Evolutionary conservation across 2,329 filamentous ascomycete species (phyloP).

Genomic region (Penicillium sp.): DNA sequence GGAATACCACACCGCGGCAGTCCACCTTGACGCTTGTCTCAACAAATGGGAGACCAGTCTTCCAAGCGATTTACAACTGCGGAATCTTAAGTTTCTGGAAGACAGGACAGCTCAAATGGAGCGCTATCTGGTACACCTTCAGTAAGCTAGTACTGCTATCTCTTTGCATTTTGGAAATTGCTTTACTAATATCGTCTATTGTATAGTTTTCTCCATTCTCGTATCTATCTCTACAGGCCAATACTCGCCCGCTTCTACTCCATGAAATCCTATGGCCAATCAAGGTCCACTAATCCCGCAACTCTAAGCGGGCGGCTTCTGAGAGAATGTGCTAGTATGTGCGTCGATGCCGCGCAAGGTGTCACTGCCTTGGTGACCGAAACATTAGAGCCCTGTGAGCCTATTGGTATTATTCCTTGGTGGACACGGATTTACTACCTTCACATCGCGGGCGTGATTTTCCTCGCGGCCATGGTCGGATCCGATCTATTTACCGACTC

Average conservation of each 20-base stretch:
- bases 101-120: conserved; percentile 13
- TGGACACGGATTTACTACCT: conserved; percentile 26
- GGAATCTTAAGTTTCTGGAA: conserved; percentile 7
- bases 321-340: conserved; percentile 20
- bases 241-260: conserved; percentile 23
- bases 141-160: conserved; percentile 10
- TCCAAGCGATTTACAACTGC: conserved; percentile 12
- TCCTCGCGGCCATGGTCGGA: conserved; percentile 27
- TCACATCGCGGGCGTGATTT: conserved; percentile 23
- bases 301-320: conserved; percentile 21
- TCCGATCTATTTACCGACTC: conserved; percentile 31
- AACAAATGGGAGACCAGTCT: conserved; percentile 22
- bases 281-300: not conserved
- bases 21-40: conserved; percentile 21
- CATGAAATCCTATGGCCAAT: conserved; percentile 1
- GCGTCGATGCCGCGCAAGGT: conserved; percentile 21
- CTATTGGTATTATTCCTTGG: conserved; percentile 25
- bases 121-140: conserved; percentile 20
- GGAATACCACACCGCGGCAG: conserved; percentile 19
- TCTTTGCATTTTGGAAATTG: too few relatives aligned
- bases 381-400: conserved; percentile 11
- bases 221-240: conserved; percentile 23
- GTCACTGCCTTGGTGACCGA: conserved; percentile 17
- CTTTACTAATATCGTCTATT: not conserved
- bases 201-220: conserved; percentile 19